These are phyloP conservation scores for Acmispon strigosus DNA, from an alignment of 306 rosid genomes.

Conservation along the genomic window DNA sequence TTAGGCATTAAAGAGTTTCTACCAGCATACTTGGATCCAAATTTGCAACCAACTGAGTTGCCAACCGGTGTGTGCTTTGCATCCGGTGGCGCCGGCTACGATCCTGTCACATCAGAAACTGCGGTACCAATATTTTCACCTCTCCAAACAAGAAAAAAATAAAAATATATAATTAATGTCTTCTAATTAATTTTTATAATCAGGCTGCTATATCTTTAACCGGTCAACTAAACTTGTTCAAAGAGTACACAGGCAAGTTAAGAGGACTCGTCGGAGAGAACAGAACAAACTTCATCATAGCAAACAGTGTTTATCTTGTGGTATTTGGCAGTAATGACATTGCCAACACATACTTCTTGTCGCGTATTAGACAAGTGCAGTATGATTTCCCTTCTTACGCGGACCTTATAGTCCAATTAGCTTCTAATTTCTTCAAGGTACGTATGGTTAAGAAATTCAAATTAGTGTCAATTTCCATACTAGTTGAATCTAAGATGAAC, in stretches of 20 bases:
- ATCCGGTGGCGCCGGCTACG: slow-evolving; percentile 72
- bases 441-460: slow-evolving; percentile 32
- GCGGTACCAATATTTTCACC: slow-evolving; percentile 16
- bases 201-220: slow-evolving; percentile 32
- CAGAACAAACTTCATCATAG: slow-evolving; percentile 39
- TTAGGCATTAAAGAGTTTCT: slow-evolving; percentile 50
- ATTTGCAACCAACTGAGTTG: slow-evolving; percentile 37
- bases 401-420: slow-evolving; percentile 36
- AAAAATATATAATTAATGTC: too few relatives aligned
- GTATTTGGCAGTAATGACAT: slow-evolving; percentile 74
- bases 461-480: too few relatives aligned
- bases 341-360: slow-evolving; percentile 50
- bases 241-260: slow-evolving; percentile 47
- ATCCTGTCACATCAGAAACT: slow-evolving; percentile 46
- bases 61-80: slow-evolving; percentile 63
- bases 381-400: slow-evolving; percentile 53
- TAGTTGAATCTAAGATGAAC: too few relatives aligned
- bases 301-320: slow-evolving; percentile 39
- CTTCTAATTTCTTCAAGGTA: slow-evolving; percentile 45
- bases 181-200: neutral
- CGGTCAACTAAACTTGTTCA: slow-evolving; percentile 41
- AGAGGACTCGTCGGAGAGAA: slow-evolving; percentile 33
- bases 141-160: too few relatives aligned
- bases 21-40: slow-evolving; percentile 54
- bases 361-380: slow-evolving; percentile 24